Percentiles rank a stretch among this genome's conserved stretches.
These are phyloP conservation scores for Trifolium pratense DNA, from an alignment of 306 rosid species.

Conservation along the genomic window DNA sequence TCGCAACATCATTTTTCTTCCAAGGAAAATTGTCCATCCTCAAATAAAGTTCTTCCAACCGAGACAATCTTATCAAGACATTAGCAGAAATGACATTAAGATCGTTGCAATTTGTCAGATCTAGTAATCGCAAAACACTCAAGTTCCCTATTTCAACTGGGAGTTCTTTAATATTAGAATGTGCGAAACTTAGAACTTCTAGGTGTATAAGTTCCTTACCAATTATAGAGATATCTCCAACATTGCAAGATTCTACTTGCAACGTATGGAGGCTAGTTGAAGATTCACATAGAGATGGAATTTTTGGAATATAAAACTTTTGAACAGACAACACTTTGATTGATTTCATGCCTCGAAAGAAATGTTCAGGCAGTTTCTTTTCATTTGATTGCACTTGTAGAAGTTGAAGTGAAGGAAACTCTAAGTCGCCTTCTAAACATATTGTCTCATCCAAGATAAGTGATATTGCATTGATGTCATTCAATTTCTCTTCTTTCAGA, in stretches of 20 bases:
- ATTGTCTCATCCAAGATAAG: neutral
- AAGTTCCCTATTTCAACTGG: slow-evolving; percentile 35
- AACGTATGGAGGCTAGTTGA: neutral
- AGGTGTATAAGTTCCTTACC: slow-evolving; percentile 23
- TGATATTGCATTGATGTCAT: neutral
- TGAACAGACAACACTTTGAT: neutral
- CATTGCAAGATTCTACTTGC: neutral
- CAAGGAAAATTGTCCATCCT: slow-evolving; percentile 19
- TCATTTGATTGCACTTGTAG: neutral
- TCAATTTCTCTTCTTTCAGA: neutral
- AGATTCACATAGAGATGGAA: neutral
- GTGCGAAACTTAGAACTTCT: slow-evolving; percentile 34
- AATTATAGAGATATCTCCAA: slow-evolving; percentile 33
- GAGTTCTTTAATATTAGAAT: slow-evolving; percentile 26
- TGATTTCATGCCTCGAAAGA: neutral
- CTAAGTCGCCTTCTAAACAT: neutral
- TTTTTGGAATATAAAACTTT: neutral
- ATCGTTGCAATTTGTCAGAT: slow-evolving; percentile 29
- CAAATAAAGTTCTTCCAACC: slow-evolving; percentile 39
- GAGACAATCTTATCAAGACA: slow-evolving; percentile 12
- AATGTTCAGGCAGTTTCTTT: neutral
- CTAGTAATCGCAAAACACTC: slow-evolving; percentile 7
- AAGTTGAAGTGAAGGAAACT: neutral
- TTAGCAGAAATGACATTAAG: slow-evolving; percentile 20
- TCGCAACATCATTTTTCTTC: neutral